A percentile compares a stretch with the other conserved stretches of the same genome.
phyloP scores from a whole-genome alignment of 306 rosid genomes.

The Lotus japonicus region DNA sequence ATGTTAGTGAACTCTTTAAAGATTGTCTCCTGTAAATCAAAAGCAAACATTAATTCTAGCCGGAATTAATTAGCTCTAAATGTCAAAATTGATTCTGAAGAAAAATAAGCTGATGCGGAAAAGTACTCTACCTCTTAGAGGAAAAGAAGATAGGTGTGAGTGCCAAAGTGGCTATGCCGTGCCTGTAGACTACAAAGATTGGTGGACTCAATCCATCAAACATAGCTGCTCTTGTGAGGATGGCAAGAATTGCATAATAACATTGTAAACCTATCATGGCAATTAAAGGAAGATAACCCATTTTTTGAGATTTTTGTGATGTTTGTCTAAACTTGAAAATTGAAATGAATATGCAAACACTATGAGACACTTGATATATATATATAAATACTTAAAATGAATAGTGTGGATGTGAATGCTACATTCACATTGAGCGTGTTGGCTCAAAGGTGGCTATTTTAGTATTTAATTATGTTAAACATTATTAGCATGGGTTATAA shows the following conservation, averaged over 20 bases:
- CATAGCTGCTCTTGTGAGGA: slow-evolving; percentile 57
- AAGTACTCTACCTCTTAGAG: slow-evolving; percentile 30
- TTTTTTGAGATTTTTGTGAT: slow-evolving; percentile 10
- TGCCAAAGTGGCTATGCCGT: slow-evolving; percentile 56
- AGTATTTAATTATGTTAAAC: too few relatives aligned
- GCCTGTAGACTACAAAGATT: slow-evolving; percentile 55
- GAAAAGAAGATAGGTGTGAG: slow-evolving; percentile 42
- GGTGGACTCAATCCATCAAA: slow-evolving; percentile 62
- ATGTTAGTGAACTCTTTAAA: slow-evolving; percentile 24
- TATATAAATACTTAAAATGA: background rate
- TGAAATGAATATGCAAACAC: too few relatives aligned
- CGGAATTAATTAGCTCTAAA: too few relatives aligned
- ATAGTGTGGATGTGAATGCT: background rate
- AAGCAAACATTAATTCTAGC: background rate
- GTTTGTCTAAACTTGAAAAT: too few relatives aligned
- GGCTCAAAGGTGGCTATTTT: too few relatives aligned
- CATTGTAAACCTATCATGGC: slow-evolving; percentile 48
- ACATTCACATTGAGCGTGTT: too few relatives aligned
- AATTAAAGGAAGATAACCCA: slow-evolving; percentile 37
- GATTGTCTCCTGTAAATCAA: slow-evolving; percentile 40
- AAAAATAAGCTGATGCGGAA: too few relatives aligned
- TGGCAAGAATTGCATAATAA: slow-evolving; percentile 50
- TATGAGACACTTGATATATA: background rate
- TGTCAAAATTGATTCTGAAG: too few relatives aligned
- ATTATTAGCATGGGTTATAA: too few relatives aligned